Evolutionary conservation across 495 filamentous ascomycete genomes (phyloP).

Genomic region (Penicillium robsamsonii): DNA sequence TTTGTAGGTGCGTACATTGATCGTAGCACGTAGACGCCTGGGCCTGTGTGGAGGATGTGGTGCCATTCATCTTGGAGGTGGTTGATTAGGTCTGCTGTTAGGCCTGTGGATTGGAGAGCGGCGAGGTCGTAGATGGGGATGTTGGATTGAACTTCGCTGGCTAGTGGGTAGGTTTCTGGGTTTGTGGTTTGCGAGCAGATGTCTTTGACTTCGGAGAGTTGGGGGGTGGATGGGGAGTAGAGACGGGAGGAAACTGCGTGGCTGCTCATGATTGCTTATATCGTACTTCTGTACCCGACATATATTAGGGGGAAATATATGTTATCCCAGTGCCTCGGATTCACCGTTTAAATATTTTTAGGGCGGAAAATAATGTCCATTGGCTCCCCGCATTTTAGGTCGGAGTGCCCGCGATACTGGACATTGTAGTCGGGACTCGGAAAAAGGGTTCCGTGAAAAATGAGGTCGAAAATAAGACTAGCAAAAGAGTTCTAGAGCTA

Average conservation of each 20-base stretch:
- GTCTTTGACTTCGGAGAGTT: slow-evolving; percentile 39
- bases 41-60: slow-evolving; percentile 50
- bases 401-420: background rate
- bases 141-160: slow-evolving; percentile 39
- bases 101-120: slow-evolving; percentile 22
- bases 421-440: slow-evolving; percentile 5
- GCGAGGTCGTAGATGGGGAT: slow-evolving; percentile 53
- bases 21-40: slow-evolving; percentile 52
- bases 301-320: background rate
- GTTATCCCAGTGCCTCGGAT: background rate
- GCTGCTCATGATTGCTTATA: slow-evolving; percentile 11
- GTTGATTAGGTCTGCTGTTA: slow-evolving; percentile 18
- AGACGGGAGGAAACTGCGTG: slow-evolving; percentile 24
- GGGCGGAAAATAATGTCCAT: slow-evolving; percentile 26
- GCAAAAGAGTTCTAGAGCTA: slow-evolving; percentile 22
- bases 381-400: slow-evolving; percentile 15
- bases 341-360: slow-evolving; percentile 11
- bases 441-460: slow-evolving; percentile 15
- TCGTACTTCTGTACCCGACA: background rate
- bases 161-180: slow-evolving; percentile 42
- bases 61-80: slow-evolving; percentile 55
- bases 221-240: slow-evolving; percentile 20
- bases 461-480: background rate
- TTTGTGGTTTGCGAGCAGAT: slow-evolving; percentile 42
- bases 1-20: slow-evolving; percentile 37